Evolutionary conservation across 2,329 filamentous ascomycete species (phyloP), one percentile per base, ranked within the genome.

Genomic region (Akanthomyces uredinophilus): DNA sequence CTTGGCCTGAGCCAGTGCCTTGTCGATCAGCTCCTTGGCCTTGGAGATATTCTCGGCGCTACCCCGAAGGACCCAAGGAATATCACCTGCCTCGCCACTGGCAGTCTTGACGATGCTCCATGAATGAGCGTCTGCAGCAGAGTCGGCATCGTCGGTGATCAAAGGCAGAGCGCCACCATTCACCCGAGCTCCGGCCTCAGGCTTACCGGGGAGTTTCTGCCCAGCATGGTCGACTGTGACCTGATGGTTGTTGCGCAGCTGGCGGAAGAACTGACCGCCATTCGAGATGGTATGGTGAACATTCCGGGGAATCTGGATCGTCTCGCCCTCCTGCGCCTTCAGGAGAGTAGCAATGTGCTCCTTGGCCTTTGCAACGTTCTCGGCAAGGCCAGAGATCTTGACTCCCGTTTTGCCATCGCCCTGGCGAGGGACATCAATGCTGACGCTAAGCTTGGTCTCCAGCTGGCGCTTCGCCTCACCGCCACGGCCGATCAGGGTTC

Each of bases 191-290:
- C 79, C 74, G 63, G 81, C 76, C 63, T 84, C 76, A 32, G 89
- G 84, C 77, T 88, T 92, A 44, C 87, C 73, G 6, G 95, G 95
- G 4, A 90, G 79, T 62, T 88, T 79, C 64, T 95, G 87, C 50
- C 93, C 92, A 61, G 87, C 90, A 72, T 98, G 95, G 74, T 98
- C 93, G 59, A 99, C 90, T 0, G 89, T 95, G 67, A 99, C 92
- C 68, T 91, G 88, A 76, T 91, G 84, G 71, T 97, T 90, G 74
- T 87, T 93, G 66, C 90, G 87, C 47, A 99, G 86, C 69, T 87
- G 89, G 67, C 94, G 91, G 89, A 98, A 97, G 79, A 98, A 90
- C 68, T 92, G 88, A 1, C 94, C 95, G 66, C 94, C 93, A 73
- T 96, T 94, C 58, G 91, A 85, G 67, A 99, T 83, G 64, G 83